Evolutionary conservation across 148 eudicot genomes (phyloP).

Genomic region (Rhododendron williamsianum): DNA sequence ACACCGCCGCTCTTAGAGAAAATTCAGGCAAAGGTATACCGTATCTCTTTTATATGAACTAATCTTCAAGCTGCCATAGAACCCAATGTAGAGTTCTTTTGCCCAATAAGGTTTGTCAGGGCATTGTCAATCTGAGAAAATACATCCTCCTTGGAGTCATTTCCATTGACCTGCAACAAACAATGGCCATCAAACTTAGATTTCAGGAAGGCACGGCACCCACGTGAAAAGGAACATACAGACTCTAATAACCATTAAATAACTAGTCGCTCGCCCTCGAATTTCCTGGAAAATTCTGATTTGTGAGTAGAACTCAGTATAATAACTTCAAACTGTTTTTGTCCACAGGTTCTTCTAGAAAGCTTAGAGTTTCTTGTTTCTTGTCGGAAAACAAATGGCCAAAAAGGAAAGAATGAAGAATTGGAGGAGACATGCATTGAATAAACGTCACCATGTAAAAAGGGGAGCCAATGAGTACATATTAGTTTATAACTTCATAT

Average conservation of each 20-base stretch:
- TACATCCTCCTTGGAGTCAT: constrained; percentile 55
- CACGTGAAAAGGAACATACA: not conserved
- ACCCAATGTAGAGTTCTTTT: constrained; percentile 29
- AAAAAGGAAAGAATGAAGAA: not conserved
- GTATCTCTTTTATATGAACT: not conserved
- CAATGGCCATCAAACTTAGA: not conserved
- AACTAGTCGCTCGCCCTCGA: not conserved
- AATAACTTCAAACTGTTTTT: too few species aligned
- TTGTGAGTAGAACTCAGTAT: not conserved
- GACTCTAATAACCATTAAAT: not conserved
- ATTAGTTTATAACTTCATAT: not conserved
- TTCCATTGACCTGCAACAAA: constrained; percentile 71
- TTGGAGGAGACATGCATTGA: not conserved
- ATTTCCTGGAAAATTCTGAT: not conserved
- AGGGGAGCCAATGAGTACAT: not conserved
- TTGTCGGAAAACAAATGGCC: not conserved
- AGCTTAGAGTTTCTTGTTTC: not conserved
- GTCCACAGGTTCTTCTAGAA: not conserved
- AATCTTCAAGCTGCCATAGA: constrained; percentile 33
- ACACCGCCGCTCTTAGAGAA: not conserved
- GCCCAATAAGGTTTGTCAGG: constrained; percentile 43
- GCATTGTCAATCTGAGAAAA: constrained; percentile 65
- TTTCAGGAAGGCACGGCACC: not conserved
- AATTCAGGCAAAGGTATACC: not conserved
- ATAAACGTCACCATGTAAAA: not conserved